phyloP scores from a whole-genome alignment of 2,329 filamentous ascomycete species.

The Teratosphaeria viscida region DNA sequence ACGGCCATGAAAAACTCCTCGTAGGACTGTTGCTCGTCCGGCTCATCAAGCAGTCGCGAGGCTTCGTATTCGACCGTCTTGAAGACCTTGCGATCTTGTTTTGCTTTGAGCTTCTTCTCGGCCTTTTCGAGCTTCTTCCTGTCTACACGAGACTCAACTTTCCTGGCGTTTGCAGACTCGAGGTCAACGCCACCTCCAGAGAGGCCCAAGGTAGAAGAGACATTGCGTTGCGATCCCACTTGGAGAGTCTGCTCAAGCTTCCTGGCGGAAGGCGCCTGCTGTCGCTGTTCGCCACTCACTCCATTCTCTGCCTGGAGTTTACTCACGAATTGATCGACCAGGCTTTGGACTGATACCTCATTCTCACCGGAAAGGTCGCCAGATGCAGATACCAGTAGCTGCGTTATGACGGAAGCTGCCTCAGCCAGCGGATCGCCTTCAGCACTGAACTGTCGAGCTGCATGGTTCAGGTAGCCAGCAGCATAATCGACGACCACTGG shows the following conservation, averaged over 20 bases:
- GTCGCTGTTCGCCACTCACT: slow-evolving; percentile 57
- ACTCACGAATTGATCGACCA: slow-evolving; percentile 84
- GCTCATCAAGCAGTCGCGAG: slow-evolving; percentile 73
- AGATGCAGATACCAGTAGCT: slow-evolving; percentile 85
- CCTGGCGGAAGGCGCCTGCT: slow-evolving; percentile 65
- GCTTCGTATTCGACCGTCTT: slow-evolving; percentile 98
- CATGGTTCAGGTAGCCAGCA: slow-evolving; percentile 87
- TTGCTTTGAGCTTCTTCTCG: slow-evolving; percentile 91
- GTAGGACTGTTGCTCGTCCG: slow-evolving; percentile 79
- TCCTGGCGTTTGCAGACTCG: slow-evolving; percentile 82
- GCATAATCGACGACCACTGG: slow-evolving; percentile 29
- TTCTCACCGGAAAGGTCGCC: slow-evolving; percentile 64
- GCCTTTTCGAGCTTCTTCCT: slow-evolving; percentile 99
- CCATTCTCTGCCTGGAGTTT: slow-evolving; percentile 67
- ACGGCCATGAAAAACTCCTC: slow-evolving; percentile 99
- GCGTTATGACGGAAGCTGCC: slow-evolving; percentile 74
- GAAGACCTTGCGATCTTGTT: slow-evolving; percentile 97
- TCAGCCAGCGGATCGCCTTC: slow-evolving; percentile 74
- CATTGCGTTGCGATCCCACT: slow-evolving; percentile 85
- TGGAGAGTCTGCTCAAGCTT: slow-evolving; percentile 91
- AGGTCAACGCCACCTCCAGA: slow-evolving; percentile 77
- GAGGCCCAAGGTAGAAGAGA: slow-evolving; percentile 89
- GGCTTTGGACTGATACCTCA: slow-evolving; percentile 65
- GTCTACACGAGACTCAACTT: slow-evolving; percentile 96
- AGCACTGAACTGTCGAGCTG: slow-evolving; percentile 69